phyloP scores from a whole-genome alignment of 2,329 filamentous ascomycete species.

The Aspergillus jensenii region DNA sequence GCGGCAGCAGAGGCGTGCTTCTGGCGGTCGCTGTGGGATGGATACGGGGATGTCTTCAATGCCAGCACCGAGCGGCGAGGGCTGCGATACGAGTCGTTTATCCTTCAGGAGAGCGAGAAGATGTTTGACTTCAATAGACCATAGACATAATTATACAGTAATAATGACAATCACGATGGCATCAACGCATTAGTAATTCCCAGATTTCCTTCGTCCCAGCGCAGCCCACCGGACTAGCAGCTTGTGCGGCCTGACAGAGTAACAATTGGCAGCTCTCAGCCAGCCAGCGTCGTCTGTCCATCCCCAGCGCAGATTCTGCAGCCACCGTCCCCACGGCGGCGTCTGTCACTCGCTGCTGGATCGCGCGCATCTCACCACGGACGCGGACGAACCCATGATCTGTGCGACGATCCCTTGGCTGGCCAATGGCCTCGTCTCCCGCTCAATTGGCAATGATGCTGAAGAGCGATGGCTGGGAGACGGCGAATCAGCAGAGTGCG shows the following conservation, averaged over 20 bases:
- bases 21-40: conserved; percentile 46
- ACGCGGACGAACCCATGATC: conserved; percentile 21
- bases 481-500: not conserved
- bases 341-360: not conserved
- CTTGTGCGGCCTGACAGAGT: no score
- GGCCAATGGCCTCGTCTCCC: conserved; percentile 6
- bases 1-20: conserved; percentile 53
- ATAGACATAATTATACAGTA: not conserved
- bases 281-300: not conserved
- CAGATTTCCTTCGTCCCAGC: no score
- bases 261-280: not conserved
- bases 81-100: conserved; percentile 31
- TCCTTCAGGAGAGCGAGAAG: conserved; percentile 24
- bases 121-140: conserved; percentile 23
- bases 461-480: not conserved
- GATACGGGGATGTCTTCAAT: conserved; percentile 26
- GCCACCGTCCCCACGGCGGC: not conserved
- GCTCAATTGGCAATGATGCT: not conserved
- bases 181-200: no score
- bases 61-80: conserved; percentile 13
- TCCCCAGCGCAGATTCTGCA: conserved; percentile 1
- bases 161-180: no score
- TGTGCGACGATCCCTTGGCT: conserved; percentile 21
- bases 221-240: not conserved
- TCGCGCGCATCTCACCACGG: not conserved